Base-by-base conservation (phyloP, 1,284 basidiomycete genomes). In the Malassezia restricta region DNA sequence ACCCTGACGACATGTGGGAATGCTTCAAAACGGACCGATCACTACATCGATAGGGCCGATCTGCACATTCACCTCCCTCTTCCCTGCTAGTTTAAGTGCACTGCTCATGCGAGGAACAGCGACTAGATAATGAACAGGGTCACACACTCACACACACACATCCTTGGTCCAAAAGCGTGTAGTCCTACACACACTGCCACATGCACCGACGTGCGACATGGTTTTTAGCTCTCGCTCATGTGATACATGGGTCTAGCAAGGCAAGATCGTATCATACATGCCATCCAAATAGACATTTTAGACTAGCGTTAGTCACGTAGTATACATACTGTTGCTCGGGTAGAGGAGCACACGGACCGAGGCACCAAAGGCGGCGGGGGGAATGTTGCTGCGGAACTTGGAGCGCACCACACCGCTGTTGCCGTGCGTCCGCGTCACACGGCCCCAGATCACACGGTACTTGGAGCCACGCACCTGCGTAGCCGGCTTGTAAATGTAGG, bases 391-490 rank as follows among this genome's bases (percentile, higher is more conserved):
- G 66, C 80, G 80, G 83, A 98, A 98, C 82, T 96, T 95, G 78
- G 86, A 84, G 78, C 92, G 92, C 74, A 96, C 92, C 69, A 90
- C 89, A 74, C 92, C 94, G 64, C 83, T 87, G 79, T 84, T 87
- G 66, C 92, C 73, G 65, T 62, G 74, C 52, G 61, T 54, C 51
- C 68, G 73, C 49, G 71, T 70, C 62, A 67, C 65, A 37, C 57
- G 87, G 84, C 90, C 90, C 89, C 90, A 95, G 79, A 95, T 91
- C 63, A 95, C 88, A 66, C 90, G 86, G 74, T 94, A 80, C 77
- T 89, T 89, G 68, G 86, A 86, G 60, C 90, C 89, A 76, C 85
- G 83, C 63, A 91, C 82, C 77, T 88, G 86, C 75, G 83, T 81
- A 80, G 92, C 90, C 61, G 88, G 90, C 76, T 84, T 85, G 83